Evolutionary conservation across 2,329 filamentous ascomycete species (phyloP).

Genomic region (Paraconiothyrium sp.): DNA sequence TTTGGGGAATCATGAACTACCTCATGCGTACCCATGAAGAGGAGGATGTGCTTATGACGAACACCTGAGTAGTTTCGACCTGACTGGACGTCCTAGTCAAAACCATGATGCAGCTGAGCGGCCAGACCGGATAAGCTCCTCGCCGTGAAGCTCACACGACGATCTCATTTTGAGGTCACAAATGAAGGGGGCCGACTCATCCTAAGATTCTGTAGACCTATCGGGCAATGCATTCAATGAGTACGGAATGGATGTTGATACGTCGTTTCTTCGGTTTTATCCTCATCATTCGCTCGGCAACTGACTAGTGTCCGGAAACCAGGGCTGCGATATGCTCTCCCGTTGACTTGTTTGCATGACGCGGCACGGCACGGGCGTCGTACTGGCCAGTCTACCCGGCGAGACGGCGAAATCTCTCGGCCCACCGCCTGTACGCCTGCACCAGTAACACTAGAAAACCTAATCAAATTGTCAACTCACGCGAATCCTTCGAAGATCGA

Average conservation of each 20-base stretch:
- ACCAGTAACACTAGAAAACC: neutral
- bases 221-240: neutral
- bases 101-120: neutral
- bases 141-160: neutral
- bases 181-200: neutral
- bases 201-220: neutral
- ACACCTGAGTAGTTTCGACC: conserved; percentile 5
- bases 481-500: neutral
- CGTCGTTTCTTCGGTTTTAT: neutral
- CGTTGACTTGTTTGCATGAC: neutral
- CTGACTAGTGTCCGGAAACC: neutral
- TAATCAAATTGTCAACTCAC: neutral
- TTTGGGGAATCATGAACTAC: conserved; percentile 68
- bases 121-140: neutral
- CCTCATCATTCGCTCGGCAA: neutral
- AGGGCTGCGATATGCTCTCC: conserved; percentile 1
- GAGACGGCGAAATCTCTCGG: neutral
- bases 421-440: neutral
- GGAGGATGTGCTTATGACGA: conserved; percentile 21
- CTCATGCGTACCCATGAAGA: conserved; percentile 49
- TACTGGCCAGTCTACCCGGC: neutral
- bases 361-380: conserved; percentile 1
- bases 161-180: neutral
- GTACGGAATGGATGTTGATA: neutral
- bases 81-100: neutral